Conservation (phyloP, 1,284 basidiomycete species). For the Macrocystidia cucumis region DNA sequence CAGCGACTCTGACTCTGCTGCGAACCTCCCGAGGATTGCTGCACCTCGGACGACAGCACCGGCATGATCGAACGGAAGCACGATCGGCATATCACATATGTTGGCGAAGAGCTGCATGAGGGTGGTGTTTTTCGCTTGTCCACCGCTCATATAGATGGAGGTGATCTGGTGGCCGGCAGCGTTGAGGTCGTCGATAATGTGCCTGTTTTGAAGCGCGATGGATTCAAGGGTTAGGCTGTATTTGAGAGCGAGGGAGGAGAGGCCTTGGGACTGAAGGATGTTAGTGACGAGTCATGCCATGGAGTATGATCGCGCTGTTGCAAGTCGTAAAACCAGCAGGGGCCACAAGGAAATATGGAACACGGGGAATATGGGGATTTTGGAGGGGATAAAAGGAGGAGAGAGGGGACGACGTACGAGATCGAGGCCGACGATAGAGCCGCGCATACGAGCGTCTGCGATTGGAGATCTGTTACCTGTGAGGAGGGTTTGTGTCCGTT, state of each 20-base stretch:
- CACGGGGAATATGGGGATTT: not conserved
- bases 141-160: constrained; percentile 88
- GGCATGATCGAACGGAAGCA: constrained; percentile 73
- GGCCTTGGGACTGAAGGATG: constrained; percentile 50
- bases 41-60: constrained; percentile 89
- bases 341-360: too few species aligned
- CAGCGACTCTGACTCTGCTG: constrained; percentile 49
- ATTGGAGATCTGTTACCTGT: constrained; percentile 96
- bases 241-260: constrained; percentile 82
- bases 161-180: constrained; percentile 77
- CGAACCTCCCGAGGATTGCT: constrained; percentile 91
- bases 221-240: constrained; percentile 92
- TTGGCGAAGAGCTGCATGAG: constrained; percentile 90
- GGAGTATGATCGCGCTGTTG: too few species aligned
- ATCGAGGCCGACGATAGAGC: constrained; percentile 83
- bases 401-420: constrained; percentile 37
- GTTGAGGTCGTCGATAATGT: constrained; percentile 94
- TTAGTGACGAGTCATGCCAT: too few species aligned
- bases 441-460: constrained; percentile 90
- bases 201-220: constrained; percentile 91
- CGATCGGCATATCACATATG: constrained; percentile 76
- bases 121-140: constrained; percentile 81
- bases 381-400: not conserved
- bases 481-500: constrained; percentile 4
- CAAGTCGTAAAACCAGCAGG: too few species aligned